Evolutionary conservation across 768 basidiomycete species (phyloP), one percentile per base, ranked within the genome.

Genomic region (Heimioporus sp.): DNA sequence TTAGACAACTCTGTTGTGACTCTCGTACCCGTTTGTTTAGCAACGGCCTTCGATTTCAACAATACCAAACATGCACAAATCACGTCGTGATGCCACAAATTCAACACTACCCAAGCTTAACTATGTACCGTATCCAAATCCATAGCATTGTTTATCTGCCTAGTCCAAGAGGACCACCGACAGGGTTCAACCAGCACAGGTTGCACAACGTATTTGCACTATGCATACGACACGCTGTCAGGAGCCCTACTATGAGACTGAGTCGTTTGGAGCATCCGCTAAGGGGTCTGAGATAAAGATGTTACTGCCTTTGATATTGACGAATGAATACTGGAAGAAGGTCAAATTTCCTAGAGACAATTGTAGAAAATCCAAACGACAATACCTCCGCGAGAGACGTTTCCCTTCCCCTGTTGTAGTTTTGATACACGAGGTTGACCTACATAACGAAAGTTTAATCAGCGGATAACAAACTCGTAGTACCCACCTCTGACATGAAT

Each of bases 361-460:
- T 10, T 0, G 4, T 4, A 5, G 13, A 10, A 43, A 52, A n/a
- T 2, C 2, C 10, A 13, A 9, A 34, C 9, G 31, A 40, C 69
- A 35, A 6, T 55, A 79, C 79, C 73, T 81, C 81, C 7, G 75
- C 77, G 13, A 82, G 73, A 49, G 80, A 78, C 13, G 77, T 62
- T 2, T 68, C 73, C 19, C 65, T 66, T 5, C 72, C 72, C 51
- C 63, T 72, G 59, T 82, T 80, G 63, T 81, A 82, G 57, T 81
- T 82, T 50, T 76, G 75, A 59, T 82, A 82, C 17, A 82, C 78
- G 39, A 82, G 64, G 62, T 82, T 82, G 20, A 81, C 77, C 77
- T 80, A 54, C 44, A 28, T n/a, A 4, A 53, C 1, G 17, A n/a
- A 15, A 67, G 56, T 35, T 20, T 5, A 2, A 28, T 37, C 5